phyloP scores from a whole-genome alignment of 371 early-diverging fungal species.

The Polyrhizophydium stewartii region DNA sequence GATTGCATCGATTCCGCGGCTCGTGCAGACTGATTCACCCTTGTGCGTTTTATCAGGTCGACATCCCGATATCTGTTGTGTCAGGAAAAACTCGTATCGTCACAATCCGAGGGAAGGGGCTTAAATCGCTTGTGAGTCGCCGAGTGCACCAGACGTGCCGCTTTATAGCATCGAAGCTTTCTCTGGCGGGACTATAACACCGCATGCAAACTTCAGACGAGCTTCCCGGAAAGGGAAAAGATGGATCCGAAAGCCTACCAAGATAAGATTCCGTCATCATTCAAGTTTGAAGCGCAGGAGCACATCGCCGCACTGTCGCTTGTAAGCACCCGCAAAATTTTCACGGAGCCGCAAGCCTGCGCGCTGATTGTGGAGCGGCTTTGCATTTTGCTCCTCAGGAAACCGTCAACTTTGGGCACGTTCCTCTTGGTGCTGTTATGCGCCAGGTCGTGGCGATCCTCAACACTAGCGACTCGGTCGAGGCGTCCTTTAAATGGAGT shows the following conservation, averaged over 20 bases:
- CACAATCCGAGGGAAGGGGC: slow-evolving; percentile 25
- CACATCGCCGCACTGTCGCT: neutral
- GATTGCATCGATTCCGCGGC: neutral
- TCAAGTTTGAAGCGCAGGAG: neutral
- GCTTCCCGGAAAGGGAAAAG: no score
- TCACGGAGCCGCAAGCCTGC: no score
- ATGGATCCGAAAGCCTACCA: neutral
- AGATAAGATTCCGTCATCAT: neutral
- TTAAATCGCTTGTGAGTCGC: no score
- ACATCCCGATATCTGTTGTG: slow-evolving; percentile 31
- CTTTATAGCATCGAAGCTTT: no score
- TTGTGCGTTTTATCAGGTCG: slow-evolving; percentile 4
- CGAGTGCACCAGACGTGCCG: no score
- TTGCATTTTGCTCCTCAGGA: slow-evolving; percentile 16
- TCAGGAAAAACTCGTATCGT: slow-evolving; percentile 35
- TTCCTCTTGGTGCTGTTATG: slow-evolving; percentile 28
- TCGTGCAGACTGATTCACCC: neutral
- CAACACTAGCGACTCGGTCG: slow-evolving; percentile 15
- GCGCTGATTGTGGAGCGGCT: no score
- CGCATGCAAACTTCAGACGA: no score
- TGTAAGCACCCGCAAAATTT: no score
- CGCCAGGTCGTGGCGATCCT: slow-evolving; percentile 27
- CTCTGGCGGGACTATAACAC: no score
- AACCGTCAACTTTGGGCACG: slow-evolving; percentile 35
- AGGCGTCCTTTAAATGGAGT: slow-evolving; percentile 29